Base-by-base conservation (phyloP, 2,329 filamentous ascomycete species). In the Tolypocladium nubicola region DNA sequence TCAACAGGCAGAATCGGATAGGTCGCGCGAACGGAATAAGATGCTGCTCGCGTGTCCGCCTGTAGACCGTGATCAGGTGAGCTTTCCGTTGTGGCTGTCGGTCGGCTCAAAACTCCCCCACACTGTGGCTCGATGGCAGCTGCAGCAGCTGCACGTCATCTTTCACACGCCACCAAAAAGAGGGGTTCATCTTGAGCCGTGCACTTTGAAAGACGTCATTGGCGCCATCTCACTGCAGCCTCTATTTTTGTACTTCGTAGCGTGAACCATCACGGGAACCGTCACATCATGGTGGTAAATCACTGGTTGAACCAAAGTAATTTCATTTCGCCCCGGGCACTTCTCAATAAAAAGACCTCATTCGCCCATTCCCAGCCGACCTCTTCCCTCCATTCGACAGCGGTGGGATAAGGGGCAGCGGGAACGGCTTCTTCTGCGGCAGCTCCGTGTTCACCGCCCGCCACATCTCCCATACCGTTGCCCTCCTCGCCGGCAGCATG, bases 401-500 rank as follows among this genome's bases (percentile, higher is more conserved):
- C 13, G 65, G 59, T 2, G 71, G 70, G 23, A 72, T 70, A 21
- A 66, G 64, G 16, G 71, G 70, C 33, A 72, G 58, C 45, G 65
- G 69, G 47, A 76, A 70, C 4, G 72, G 70, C 61, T 75, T 75
- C 58, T 74, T 81, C 74, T 68, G 69, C 9, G 75, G 74, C 37
- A 73, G 66, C 53, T 80, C 67, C 37, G 73, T 74, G 60, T 82
- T 87, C 57, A 94, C 74, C 43, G 83, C 81, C 49, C 81, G 78
- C 94, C 95, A 99, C 70, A 97, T 87, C 68, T 97, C 91, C 65
- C 82, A 78, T 58, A 97, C 88, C 2, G 87, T 85, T 0, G 90
- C 88, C 50, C 95, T 79, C 56, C 83, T 82, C 9, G 89, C 88
- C 0, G 95, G 95, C 45, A 99, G 79, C 90, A 97, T 97, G 75